phyloP scores from a whole-genome alignment of 352 stramenopile genomes.

The Halophytophthora polymorphica region DNA sequence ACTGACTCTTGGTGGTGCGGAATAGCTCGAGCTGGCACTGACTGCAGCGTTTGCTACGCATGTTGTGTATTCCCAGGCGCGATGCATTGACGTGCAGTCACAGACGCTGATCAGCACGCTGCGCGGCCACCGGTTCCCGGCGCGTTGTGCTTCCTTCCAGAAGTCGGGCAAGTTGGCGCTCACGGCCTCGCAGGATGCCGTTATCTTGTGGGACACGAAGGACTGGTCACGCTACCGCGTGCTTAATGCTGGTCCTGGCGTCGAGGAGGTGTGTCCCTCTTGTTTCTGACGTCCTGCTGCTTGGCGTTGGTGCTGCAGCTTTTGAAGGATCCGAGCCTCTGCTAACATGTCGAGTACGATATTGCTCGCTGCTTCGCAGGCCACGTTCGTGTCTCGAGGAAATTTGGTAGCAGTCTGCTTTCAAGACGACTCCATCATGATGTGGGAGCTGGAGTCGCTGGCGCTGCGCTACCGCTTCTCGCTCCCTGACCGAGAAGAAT shows the following conservation, averaged over 20 bases:
- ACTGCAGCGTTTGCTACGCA: neutral
- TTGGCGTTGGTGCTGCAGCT: neutral
- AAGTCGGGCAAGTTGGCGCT: conserved; percentile 66
- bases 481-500: conserved; percentile 60
- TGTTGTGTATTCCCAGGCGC: conserved; percentile 18
- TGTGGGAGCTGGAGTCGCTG: conserved; percentile 79
- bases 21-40: neutral
- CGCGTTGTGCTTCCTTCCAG: conserved; percentile 65
- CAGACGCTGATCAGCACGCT: conserved; percentile 79
- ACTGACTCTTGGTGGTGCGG: neutral
- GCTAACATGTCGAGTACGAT: too few species aligned
- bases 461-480: conserved; percentile 71
- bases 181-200: conserved; percentile 69
- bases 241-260: conserved; percentile 68
- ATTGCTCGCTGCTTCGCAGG: conserved; percentile 10
- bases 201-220: conserved; percentile 84
- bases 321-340: neutral
- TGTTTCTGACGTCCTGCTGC: neutral
- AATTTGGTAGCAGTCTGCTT: conserved; percentile 81
- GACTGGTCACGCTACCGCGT: conserved; percentile 82
- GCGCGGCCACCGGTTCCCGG: conserved; percentile 54
- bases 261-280: conserved; percentile 33
- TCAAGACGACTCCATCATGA: conserved; percentile 82
- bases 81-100: conserved; percentile 75
- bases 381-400: conserved; percentile 52